Evolutionary conservation across 2,329 filamentous ascomycete genomes (phyloP).

Genomic region (Colletotrichum coccodes): DNA sequence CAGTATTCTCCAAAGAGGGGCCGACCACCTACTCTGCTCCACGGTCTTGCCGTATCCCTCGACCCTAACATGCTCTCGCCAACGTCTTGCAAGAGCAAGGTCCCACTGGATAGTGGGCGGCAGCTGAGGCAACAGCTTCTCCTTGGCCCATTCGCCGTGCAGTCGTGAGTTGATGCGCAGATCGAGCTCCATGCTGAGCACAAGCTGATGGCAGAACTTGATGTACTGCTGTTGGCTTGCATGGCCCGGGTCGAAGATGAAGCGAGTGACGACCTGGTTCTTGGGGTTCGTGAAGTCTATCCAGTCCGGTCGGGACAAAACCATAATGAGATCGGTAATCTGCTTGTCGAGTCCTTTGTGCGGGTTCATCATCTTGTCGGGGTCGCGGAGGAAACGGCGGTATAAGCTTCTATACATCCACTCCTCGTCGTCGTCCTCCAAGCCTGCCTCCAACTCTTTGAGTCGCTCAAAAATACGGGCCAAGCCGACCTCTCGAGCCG

Average conservation of each 20-base stretch:
- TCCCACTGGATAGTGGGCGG: slow-evolving; percentile 79
- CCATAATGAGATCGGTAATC: slow-evolving; percentile 77
- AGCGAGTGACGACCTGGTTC: slow-evolving; percentile 80
- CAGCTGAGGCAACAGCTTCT: slow-evolving; percentile 71
- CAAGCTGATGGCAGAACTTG: slow-evolving; percentile 80
- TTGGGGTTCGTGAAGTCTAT: slow-evolving; percentile 76
- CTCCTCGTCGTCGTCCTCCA: slow-evolving; percentile 67
- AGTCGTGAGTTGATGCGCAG: slow-evolving; percentile 72
- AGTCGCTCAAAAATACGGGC: slow-evolving; percentile 67
- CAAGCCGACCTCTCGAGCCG: slow-evolving; percentile 70
- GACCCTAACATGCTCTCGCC: slow-evolving; percentile 76
- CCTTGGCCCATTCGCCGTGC: slow-evolving; percentile 71
- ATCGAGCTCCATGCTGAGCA: slow-evolving; percentile 77
- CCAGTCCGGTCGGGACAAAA: slow-evolving; percentile 76
- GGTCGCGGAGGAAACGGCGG: slow-evolving; percentile 73
- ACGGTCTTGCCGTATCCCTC: slow-evolving; percentile 66
- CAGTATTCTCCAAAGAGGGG: neutral
- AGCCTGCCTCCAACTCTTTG: slow-evolving; percentile 64
- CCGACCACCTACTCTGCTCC: slow-evolving; percentile 56
- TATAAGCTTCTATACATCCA: slow-evolving; percentile 74
- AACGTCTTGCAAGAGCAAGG: slow-evolving; percentile 77
- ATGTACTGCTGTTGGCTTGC: slow-evolving; percentile 67
- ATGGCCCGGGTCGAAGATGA: slow-evolving; percentile 71
- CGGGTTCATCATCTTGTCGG: slow-evolving; percentile 68
- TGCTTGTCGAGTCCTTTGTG: slow-evolving; percentile 75